Evolutionary conservation across 73 alveolate genomes (phyloP).

Genomic region (Tetrahymena elliotti): DNA sequence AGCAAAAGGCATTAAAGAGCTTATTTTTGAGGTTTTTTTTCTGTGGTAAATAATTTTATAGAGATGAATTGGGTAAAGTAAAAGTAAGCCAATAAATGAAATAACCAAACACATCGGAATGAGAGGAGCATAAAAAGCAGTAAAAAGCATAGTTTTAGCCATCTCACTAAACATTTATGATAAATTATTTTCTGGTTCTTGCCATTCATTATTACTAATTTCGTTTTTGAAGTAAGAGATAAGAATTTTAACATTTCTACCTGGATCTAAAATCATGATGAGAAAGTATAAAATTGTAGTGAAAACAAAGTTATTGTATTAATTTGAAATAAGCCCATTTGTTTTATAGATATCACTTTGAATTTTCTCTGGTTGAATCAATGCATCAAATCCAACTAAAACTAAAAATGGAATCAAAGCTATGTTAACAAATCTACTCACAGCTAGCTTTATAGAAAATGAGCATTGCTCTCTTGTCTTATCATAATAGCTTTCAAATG

Average conservation of each 20-base stretch:
- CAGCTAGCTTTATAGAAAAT: neutral
- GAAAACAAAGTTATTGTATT: neutral
- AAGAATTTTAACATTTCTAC: neutral
- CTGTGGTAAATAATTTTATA: neutral
- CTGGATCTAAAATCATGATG: neutral
- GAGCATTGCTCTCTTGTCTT: neutral
- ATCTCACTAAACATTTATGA: neutral
- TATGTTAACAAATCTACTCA: neutral
- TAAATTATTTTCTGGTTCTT: neutral
- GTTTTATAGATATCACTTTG: neutral
- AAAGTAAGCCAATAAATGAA: neutral
- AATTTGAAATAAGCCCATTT: neutral
- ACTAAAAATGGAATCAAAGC: neutral
- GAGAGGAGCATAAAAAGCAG: neutral
- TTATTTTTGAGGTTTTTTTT: neutral
- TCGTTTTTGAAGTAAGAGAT: neutral
- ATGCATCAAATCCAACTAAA: neutral
- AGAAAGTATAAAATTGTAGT: neutral
- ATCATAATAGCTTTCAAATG: neutral
- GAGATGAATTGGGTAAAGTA: neutral
- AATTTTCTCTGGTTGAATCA: neutral
- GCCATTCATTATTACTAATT: neutral
- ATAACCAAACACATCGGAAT: neutral
- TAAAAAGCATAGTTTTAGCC: neutral
- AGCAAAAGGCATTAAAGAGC: neutral